phyloP scores from a whole-genome alignment of 2,329 filamentous ascomycete species.

The Chrysoporthe puriensis region DNA sequence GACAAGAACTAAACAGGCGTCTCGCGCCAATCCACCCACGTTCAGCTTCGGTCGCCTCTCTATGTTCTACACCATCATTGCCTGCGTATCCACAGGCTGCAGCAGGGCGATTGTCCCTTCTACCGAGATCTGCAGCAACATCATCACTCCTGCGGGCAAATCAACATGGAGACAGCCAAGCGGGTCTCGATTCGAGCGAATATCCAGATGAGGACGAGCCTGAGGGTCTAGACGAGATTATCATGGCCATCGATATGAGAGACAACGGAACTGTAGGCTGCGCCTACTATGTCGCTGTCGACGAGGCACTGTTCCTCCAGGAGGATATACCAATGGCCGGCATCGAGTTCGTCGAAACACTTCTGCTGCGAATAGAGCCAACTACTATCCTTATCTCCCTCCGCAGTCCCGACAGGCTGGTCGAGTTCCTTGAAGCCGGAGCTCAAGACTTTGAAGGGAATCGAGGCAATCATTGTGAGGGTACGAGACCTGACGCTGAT shows the following conservation, averaged over 20 bases:
- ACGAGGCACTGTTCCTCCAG: constrained; percentile 74
- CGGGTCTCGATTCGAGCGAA: neutral
- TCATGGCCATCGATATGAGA: constrained; percentile 80
- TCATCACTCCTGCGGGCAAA: neutral
- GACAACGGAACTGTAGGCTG: constrained; percentile 77
- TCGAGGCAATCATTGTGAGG: constrained; percentile 18
- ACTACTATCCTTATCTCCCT: constrained; percentile 58
- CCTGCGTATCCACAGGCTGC: constrained; percentile 15
- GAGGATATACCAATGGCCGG: constrained; percentile 74
- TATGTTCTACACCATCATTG: constrained; percentile 20
- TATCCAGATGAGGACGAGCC: constrained; percentile 28
- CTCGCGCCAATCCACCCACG: neutral
- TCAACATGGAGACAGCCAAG: constrained; percentile 11
- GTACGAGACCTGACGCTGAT: constrained; percentile 26
- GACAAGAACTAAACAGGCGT: neutral
- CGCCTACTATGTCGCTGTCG: constrained; percentile 75
- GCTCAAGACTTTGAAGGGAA: constrained; percentile 40
- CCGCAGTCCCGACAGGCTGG: constrained; percentile 48
- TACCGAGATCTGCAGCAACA: constrained; percentile 7
- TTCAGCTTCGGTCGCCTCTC: neutral
- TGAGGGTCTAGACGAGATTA: constrained; percentile 62
- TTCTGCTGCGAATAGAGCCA: constrained; percentile 58
- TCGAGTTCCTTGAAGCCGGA: constrained; percentile 40
- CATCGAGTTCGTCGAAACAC: constrained; percentile 68
- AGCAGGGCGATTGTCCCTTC: constrained; percentile 12